Evolutionary conservation across 192 early-diverging fungal species (phyloP).

Genomic region (Dimargaris cristalligena): DNA sequence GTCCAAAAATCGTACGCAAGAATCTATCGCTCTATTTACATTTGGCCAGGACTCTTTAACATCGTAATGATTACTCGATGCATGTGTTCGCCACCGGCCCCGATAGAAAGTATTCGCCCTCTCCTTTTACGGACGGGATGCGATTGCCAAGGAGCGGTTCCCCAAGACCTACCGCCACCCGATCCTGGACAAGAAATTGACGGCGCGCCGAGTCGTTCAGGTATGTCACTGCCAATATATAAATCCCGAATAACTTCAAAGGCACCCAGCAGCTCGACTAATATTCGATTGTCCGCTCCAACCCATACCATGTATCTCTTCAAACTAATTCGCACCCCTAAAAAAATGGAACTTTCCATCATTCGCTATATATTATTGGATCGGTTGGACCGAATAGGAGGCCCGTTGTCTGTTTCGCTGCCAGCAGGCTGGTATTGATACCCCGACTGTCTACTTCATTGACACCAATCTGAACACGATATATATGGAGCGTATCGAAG

Average conservation of each 20-base stretch:
- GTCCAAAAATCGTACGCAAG: not conserved
- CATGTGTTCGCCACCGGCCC: not conserved
- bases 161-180: constrained; percentile 85
- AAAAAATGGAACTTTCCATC: not conserved
- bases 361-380: not conserved
- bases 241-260: not conserved
- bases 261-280: not conserved
- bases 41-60: not conserved
- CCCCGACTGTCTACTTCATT: constrained; percentile 66
- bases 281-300: not conserved
- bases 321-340: not conserved
- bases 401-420: constrained; percentile 67
- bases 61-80: not conserved
- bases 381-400: constrained; percentile 40
- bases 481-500: constrained; percentile 82
- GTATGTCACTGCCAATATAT: constrained; percentile 8
- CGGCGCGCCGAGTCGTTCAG: constrained; percentile 53
- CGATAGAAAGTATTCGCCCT: constrained; percentile 57
- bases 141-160: constrained; percentile 87
- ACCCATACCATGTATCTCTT: not conserved
- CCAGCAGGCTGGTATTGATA: constrained; percentile 50
- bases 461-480: constrained; percentile 54
- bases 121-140: constrained; percentile 34
- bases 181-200: constrained; percentile 70
- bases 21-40: not conserved